Evolutionary conservation across 2,329 filamentous ascomycete genomes (phyloP).

Genomic region (Cryphonectria radicalis): DNA sequence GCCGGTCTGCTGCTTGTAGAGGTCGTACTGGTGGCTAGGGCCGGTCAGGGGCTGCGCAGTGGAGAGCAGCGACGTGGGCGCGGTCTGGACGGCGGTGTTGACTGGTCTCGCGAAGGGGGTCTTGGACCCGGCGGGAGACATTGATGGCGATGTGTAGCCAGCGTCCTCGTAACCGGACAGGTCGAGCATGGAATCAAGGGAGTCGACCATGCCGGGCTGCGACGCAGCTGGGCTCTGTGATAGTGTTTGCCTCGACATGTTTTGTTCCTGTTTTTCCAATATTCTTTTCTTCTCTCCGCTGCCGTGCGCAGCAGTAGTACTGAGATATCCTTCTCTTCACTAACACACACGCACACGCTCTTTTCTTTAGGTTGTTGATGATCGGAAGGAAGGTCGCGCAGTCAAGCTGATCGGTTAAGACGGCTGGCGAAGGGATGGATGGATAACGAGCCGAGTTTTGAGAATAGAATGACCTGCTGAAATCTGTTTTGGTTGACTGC

Average conservation of each 20-base stretch:
- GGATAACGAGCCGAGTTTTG: no score
- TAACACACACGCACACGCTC: no score
- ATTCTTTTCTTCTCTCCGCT: constrained; percentile 8
- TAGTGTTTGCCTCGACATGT: constrained; percentile 34
- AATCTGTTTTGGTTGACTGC: not conserved
- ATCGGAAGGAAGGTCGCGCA: not conserved
- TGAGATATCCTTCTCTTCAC: not conserved
- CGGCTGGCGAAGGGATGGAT: not conserved
- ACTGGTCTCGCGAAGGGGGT: constrained; percentile 55
- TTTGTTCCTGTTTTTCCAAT: constrained; percentile 13
- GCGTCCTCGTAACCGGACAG: constrained; percentile 66
- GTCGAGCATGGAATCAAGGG: constrained; percentile 63
- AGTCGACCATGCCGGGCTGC: constrained; percentile 48
- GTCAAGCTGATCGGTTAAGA: constrained; percentile 4
- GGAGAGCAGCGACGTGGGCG: constrained; percentile 58
- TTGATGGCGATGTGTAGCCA: constrained; percentile 63
- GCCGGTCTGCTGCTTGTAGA: constrained; percentile 94
- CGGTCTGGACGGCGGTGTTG: constrained; percentile 48
- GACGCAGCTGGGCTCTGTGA: constrained; percentile 36
- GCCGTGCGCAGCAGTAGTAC: not conserved
- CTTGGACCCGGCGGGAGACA: constrained; percentile 61
- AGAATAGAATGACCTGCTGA: not conserved
- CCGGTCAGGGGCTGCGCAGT: constrained; percentile 67
- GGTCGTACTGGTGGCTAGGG: constrained; percentile 93
- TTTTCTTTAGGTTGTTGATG: not conserved